These are phyloP conservation scores for Carnegiea gigantea DNA, from an alignment of 179 eudicot genomes.

Conservation along the genomic window DNA sequence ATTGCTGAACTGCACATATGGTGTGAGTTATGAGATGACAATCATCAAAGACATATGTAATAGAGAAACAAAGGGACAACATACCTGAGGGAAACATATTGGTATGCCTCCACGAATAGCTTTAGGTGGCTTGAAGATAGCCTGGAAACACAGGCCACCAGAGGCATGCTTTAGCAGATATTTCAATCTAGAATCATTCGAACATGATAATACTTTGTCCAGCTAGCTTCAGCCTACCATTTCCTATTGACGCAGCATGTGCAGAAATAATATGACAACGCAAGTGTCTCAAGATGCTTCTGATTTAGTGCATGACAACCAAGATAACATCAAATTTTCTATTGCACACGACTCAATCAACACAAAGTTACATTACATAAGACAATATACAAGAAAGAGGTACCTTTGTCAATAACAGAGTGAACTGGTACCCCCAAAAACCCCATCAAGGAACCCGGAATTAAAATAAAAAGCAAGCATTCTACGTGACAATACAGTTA, in stretches of 20 bases:
- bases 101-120: slow-evolving; percentile 98
- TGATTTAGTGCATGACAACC: background rate
- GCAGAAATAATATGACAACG: background rate
- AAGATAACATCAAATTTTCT: background rate
- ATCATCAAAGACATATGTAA: background rate
- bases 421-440: background rate
- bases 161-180: background rate
- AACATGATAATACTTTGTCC: background rate
- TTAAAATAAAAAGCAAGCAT: too few relatives aligned
- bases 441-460: too few relatives aligned
- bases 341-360: background rate
- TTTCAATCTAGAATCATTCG: slow-evolving; percentile 7
- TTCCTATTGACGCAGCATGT: background rate
- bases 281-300: background rate
- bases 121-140: slow-evolving; percentile 85
- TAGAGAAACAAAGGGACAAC: slow-evolving; percentile 13
- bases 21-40: background rate
- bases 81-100: slow-evolving; percentile 94
- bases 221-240: too few relatives aligned
- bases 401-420: background rate
- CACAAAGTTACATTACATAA: background rate
- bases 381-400: background rate
- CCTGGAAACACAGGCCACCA: slow-evolving; percentile 44
- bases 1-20: slow-evolving; percentile 67
- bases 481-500: too few relatives aligned